Evolutionary conservation across 73 alveolate genomes (phyloP), one percentile per base, ranked within the genome.

Genomic region (Paramecium pentaurelia): DNA sequence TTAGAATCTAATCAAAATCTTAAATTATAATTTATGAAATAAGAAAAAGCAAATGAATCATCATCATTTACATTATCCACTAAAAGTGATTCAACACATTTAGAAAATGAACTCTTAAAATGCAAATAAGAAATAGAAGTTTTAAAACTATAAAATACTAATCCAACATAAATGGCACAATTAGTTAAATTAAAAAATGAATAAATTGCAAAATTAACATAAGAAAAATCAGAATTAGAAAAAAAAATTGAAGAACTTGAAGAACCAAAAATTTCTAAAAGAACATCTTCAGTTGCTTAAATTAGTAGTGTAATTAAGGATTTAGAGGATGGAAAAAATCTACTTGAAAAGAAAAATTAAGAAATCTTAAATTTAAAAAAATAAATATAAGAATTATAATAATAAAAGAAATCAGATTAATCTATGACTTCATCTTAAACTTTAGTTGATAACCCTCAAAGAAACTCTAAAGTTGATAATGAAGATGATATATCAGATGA

Each of bases 281-380:
- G 91, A 28, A 42, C 47, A 12, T 42, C 91, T 3, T 44, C 77
- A n/a, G 44, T 80, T 32, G 75, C 75, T 0, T 42, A 40, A 45
- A 49, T 80, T 25, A 80, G 58, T 25, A 47, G 37, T 44, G 91
- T 80, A 25, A 80, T 80, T 18, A 80, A 80, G 12, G 91, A 80
- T 47, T 49, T 80, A 49, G 91, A 80, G 32, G 91, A 80, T 18
- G 91, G 91, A 27, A 80, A 80, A 47, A 49, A 45, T 42, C 20
- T 80, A 44, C 20, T 80, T 12, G 73, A 80, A 32, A 80, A 80
- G 49, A 80, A 80, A 64, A 80, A 80, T 80, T 80, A 80, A 47
- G 91, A 80, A 42, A 80, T 80, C 32, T 44, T 80, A 27, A 3
- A 20, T 1, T 80, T 80, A 47, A 80, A 80, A 64, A 42, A 80